Conservation (phyloP, 176 grass and related monocot species). For the Juncus effusus region DNA sequence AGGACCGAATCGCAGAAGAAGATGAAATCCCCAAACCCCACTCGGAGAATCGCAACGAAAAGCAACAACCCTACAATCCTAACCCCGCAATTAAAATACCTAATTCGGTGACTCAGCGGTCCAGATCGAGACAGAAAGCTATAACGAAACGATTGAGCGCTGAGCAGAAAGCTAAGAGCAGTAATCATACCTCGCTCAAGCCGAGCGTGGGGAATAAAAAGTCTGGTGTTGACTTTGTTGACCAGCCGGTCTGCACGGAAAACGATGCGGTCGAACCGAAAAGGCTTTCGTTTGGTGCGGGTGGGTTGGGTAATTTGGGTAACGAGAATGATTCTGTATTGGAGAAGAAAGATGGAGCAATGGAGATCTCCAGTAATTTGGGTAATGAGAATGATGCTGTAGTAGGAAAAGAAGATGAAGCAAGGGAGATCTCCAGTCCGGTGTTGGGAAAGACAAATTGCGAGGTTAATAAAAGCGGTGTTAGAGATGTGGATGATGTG, state of each 20-base stretch:
- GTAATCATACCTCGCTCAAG: conserved; percentile 15
- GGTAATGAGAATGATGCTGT: too few species aligned
- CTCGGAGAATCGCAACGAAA: conserved; percentile 32
- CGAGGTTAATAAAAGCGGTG: too few species aligned
- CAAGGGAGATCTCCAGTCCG: too few species aligned
- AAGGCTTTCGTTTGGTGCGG: too few species aligned
- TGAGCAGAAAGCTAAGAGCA: conserved; percentile 27
- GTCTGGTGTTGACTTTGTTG: too few species aligned
- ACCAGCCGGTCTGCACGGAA: neutral
- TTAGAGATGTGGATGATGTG: too few species aligned
- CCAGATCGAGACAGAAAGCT: conserved; percentile 54
- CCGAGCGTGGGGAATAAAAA: neutral
- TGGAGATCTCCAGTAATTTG: too few species aligned
- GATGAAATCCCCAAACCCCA: conserved; percentile 23
- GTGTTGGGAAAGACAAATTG: too few species aligned
- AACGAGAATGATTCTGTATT: too few species aligned
- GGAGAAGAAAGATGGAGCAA: too few species aligned
- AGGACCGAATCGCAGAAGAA: conserved; percentile 25
- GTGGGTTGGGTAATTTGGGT: too few species aligned
- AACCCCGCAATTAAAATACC: conserved; percentile 24
- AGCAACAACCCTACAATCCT: conserved; percentile 12
- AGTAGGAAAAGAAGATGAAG: too few species aligned
- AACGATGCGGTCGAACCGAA: neutral
- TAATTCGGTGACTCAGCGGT: conserved; percentile 38
- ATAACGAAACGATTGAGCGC: conserved; percentile 31